Conservation (phyloP, 2,329 filamentous ascomycete species). For the Sporothrix luriei region DNA sequence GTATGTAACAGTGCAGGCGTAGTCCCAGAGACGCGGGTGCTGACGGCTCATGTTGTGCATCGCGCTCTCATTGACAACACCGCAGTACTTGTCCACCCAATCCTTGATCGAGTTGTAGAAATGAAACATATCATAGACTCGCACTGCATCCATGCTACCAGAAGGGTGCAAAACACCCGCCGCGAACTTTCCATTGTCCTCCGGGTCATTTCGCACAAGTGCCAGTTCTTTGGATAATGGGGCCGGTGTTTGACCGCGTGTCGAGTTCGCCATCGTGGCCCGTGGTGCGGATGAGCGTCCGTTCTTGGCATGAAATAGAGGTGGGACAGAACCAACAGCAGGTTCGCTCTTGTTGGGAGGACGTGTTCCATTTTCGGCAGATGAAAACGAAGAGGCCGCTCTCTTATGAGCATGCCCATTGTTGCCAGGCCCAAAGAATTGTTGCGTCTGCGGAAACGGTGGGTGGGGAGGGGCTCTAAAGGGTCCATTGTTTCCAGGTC, state of each 20-base stretch:
- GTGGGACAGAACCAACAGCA: not conserved
- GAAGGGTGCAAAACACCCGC: constrained; percentile 13
- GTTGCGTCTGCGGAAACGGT: not conserved
- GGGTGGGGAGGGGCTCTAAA: not conserved
- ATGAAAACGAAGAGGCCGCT: not conserved
- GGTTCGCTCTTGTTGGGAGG: not conserved
- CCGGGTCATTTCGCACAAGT: not conserved
- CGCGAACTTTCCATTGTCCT: not conserved
- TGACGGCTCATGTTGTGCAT: constrained; percentile 26
- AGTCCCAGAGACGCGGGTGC: constrained; percentile 43
- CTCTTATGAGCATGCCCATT: not conserved
- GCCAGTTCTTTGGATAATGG: constrained; percentile 19
- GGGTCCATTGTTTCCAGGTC: not conserved
- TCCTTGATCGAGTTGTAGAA: constrained; percentile 35
- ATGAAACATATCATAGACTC: constrained; percentile 33
- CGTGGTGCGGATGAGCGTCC: not conserved
- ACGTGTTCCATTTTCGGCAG: not conserved
- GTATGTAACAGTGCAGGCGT: constrained; percentile 44
- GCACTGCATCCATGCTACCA: constrained; percentile 25
- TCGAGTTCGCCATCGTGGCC: not conserved
- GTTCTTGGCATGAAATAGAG: not conserved
- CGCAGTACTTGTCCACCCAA: constrained; percentile 34
- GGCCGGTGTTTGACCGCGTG: not conserved
- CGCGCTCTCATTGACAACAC: not conserved
- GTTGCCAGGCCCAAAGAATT: not conserved